Evolutionary conservation across 352 stramenopile species (phyloP).

Genomic region (Globisporangium emineosum): DNA sequence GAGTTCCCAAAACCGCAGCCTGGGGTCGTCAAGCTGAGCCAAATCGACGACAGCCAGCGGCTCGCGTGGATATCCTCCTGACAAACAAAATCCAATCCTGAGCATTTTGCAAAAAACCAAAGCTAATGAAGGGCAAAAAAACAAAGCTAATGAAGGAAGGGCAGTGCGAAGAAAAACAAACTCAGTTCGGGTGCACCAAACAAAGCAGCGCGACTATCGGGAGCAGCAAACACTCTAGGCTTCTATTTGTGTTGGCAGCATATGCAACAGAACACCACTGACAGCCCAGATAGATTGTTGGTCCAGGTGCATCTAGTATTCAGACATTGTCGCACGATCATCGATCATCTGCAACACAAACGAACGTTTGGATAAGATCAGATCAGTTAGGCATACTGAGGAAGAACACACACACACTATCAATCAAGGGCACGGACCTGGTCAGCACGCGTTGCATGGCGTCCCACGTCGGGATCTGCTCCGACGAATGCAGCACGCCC

Average conservation of each 20-base stretch:
- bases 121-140: no score
- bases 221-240: not conserved
- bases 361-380: no score
- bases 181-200: no score
- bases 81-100: not conserved
- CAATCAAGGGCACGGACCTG: not conserved
- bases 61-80: constrained; percentile 38
- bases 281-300: not conserved
- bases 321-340: not conserved
- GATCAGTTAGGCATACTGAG: no score
- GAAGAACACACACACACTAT: no score
- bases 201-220: no score
- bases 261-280: not conserved
- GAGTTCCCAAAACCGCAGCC: constrained; percentile 57
- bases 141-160: no score
- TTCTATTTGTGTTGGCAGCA: not conserved
- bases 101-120: no score
- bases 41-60: constrained; percentile 31
- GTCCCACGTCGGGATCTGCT: not conserved
- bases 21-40: constrained; percentile 37
- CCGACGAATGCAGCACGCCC: not conserved
- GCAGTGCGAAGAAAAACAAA: no score
- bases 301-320: not conserved
- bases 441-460: constrained; percentile 3
- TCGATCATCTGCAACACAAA: not conserved